Base-by-base conservation (phyloP, 2,329 filamentous ascomycete species). In the Whalleya microplaca region DNA sequence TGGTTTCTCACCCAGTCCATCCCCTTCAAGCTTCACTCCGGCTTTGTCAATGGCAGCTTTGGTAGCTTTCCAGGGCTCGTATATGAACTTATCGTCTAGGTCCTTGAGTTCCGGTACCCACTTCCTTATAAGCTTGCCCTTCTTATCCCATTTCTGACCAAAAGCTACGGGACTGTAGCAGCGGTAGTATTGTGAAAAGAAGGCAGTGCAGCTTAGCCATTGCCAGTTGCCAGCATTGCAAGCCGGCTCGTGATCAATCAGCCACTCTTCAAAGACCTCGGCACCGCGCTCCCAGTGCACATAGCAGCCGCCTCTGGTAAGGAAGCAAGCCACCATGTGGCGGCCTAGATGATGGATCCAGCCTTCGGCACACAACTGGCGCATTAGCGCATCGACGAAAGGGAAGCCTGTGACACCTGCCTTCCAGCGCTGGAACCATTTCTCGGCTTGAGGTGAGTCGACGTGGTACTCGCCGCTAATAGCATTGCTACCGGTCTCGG, bases 301-400 rank as follows among this genome's bases (percentile, higher is more conserved):
- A 67, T 92, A 93, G 71, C 88, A 92, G 0, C 90, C 90, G 1
- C 90, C 89, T 2, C 90, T 78, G 0, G 90, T 92, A n/a, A 93
- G 78, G 69, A 93, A 93, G 69, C 89, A 92, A 0, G 90, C 90
- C 0, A 93, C 86, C n/a, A 86, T 83, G 71, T 93, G 90, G 0
- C 90, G 82, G 2, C 89, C 90, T 0, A 92, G 79, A 69, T 93
- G 90, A 68, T 93, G 89, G 8, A 92, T 90, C 89, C 89, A 93
- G 23, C 90, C 90, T 69, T 92, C 89, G 1, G 78, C 70, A 14
- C 80, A 78, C 14, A 93, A 78, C 71, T 92, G 89, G 1, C 89
- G 83, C 90, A 93, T 92, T 41, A 92, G 77, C 0, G 88, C 89
- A 66, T 93, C 90, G 63, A 93, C 91, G 84, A 87, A 92, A 0